A percentile compares a stretch with the other conserved stretches of the same genome.
These are phyloP conservation scores for Aspergillus nomiae DNA, from an alignment of 2,329 filamentous ascomycete species.

Conservation along the genomic window DNA sequence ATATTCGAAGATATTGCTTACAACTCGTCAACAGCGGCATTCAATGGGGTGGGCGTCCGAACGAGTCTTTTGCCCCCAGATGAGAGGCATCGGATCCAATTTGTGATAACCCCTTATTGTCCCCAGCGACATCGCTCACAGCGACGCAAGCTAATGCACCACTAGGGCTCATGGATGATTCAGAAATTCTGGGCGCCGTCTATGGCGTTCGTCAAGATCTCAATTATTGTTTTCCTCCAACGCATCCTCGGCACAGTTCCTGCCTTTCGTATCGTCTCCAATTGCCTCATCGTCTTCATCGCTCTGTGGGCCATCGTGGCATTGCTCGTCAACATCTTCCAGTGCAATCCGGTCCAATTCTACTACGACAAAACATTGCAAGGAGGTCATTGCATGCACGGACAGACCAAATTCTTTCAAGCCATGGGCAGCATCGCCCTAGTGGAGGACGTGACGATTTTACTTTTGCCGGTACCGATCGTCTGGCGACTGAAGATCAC, in stretches of 20 bases:
- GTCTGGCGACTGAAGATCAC: constrained; percentile 15
- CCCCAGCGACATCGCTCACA: no score
- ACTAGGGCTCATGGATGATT: constrained; percentile 17
- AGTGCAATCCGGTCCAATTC: constrained; percentile 15
- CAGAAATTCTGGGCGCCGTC: constrained; percentile 19
- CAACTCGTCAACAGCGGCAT: constrained; percentile 6
- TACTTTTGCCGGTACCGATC: constrained; percentile 13
- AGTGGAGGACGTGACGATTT: constrained; percentile 14
- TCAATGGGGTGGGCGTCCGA: constrained; percentile 15
- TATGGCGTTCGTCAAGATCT: constrained; percentile 16
- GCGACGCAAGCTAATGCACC: no score
- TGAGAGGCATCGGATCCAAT: constrained; percentile 13
- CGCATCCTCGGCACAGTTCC: constrained; percentile 13
- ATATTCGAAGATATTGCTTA: not conserved
- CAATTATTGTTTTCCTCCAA: constrained; percentile 15
- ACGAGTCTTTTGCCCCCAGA: constrained; percentile 3
- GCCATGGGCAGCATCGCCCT: constrained; percentile 14
- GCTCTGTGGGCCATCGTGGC: constrained; percentile 13
- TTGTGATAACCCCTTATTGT: not conserved
- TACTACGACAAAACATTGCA: constrained; percentile 15
- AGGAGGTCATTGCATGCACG: constrained; percentile 12
- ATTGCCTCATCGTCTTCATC: constrained; percentile 13
- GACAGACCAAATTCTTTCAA: constrained; percentile 14
- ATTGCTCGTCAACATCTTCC: constrained; percentile 14
- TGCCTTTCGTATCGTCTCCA: constrained; percentile 5